Evolutionary conservation across 2,329 filamentous ascomycete genomes (phyloP).

Genomic region (Calonectria leucothoes): DNA sequence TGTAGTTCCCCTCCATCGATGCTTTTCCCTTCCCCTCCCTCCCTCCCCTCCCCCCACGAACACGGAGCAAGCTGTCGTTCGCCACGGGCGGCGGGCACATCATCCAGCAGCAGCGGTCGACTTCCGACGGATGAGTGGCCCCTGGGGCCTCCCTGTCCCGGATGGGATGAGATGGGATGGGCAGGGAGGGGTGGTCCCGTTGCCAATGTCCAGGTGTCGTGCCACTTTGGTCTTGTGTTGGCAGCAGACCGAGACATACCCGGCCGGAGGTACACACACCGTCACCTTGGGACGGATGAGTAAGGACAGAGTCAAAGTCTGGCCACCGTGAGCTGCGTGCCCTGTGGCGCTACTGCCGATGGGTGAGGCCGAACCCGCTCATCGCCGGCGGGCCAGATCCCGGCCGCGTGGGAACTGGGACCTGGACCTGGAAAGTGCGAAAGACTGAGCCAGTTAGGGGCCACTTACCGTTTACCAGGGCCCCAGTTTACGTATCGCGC

Average conservation of each 20-base stretch:
- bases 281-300: background rate
- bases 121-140: slow-evolving; percentile 2
- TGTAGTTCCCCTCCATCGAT: background rate
- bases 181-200: background rate
- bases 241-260: slow-evolving; percentile 8
- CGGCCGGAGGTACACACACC: slow-evolving; percentile 3
- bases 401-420: slow-evolving; percentile 24
- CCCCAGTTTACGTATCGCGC: slow-evolving; percentile 14
- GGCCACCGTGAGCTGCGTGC: background rate
- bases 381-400: slow-evolving; percentile 25
- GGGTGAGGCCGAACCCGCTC: slow-evolving; percentile 23
- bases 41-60: slow-evolving; percentile 1
- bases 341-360: slow-evolving; percentile 13
- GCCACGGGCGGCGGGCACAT: slow-evolving; percentile 4
- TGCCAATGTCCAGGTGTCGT: slow-evolving; percentile 15
- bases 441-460: background rate
- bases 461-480: slow-evolving; percentile 7
- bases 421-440: slow-evolving; percentile 4
- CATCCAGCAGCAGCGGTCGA: slow-evolving; percentile 14
- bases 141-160: background rate
- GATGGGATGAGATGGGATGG: background rate
- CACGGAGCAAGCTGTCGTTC: slow-evolving; percentile 11
- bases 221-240: slow-evolving; percentile 15
- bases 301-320: slow-evolving; percentile 11
- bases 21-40: background rate